Percentiles rank a stretch among this genome's conserved stretches.
phyloP scores from a whole-genome alignment of 371 early-diverging fungal species.

The Mucor lusitanicus region DNA sequence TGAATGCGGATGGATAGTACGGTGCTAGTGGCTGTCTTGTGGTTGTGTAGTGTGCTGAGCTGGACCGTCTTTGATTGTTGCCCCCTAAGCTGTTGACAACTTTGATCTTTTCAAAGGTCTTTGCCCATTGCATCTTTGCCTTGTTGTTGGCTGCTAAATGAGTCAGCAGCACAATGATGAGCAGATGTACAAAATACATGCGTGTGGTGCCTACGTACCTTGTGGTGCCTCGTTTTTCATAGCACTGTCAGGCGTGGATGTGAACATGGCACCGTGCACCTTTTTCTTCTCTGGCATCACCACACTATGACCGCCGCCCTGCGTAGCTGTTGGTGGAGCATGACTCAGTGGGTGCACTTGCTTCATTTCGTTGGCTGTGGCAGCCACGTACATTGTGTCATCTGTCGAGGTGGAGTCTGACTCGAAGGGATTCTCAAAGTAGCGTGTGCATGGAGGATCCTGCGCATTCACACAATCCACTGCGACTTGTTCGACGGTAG shows the following conservation, averaged over 20 bases:
- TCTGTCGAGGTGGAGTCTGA: constrained; percentile 21
- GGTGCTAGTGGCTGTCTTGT: constrained; percentile 30
- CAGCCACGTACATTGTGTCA: not conserved
- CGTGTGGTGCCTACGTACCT: not conserved
- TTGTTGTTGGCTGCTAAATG: not conserved
- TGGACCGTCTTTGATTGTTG: constrained; percentile 9
- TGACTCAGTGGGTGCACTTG: not conserved
- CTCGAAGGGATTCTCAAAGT: constrained; percentile 48
- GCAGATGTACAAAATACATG: not conserved
- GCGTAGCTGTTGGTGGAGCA: not conserved
- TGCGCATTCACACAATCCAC: constrained; percentile 13
- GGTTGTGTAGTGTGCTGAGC: constrained; percentile 10
- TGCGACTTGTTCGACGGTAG: constrained; percentile 38
- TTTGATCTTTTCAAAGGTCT: constrained; percentile 25
- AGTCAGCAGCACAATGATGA: not conserved
- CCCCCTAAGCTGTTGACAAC: constrained; percentile 20
- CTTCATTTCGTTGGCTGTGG: not conserved
- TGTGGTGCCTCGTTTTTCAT: not conserved
- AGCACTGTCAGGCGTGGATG: not conserved
- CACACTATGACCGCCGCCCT: not conserved
- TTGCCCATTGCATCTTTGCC: constrained; percentile 29
- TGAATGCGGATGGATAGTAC: constrained; percentile 32
- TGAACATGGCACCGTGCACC: not conserved
- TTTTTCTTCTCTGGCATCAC: not conserved
- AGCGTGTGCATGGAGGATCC: constrained; percentile 23